Evolutionary conservation across 2,329 filamentous ascomycete species (phyloP).

Genomic region (Huntiella savannae): DNA sequence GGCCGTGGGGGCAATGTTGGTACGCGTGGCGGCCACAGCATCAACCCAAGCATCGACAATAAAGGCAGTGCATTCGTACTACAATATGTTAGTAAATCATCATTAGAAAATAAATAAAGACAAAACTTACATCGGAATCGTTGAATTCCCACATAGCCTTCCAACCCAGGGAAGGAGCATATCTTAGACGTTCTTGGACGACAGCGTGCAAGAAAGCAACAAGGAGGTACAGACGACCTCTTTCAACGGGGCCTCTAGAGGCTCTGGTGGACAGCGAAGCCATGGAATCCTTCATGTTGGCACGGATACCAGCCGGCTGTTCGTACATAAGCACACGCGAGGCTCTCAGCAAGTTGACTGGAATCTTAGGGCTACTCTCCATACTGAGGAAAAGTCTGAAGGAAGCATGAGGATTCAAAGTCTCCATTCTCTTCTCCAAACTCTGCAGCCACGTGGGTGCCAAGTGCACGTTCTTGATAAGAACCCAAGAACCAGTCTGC

Average conservation of each 20-base stretch:
- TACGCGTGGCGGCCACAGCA: conserved; percentile 59
- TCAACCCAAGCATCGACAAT: conserved; percentile 95
- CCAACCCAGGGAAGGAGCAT: conserved; percentile 87
- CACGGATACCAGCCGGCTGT: conserved; percentile 85
- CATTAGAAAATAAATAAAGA: background rate
- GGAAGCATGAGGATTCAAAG: conserved; percentile 78
- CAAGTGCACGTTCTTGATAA: conserved; percentile 97
- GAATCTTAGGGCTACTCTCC: conserved; percentile 93
- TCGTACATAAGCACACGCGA: conserved; percentile 95
- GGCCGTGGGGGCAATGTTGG: conserved; percentile 82
- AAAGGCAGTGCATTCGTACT: conserved; percentile 89
- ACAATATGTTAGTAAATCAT: conserved; percentile 19
- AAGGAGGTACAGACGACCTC: conserved; percentile 72
- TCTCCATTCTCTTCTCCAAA: conserved; percentile 88
- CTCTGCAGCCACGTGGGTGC: conserved; percentile 93
- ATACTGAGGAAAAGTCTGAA: conserved; percentile 95
- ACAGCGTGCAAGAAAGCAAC: conserved; percentile 92
- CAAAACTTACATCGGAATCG: conserved; percentile 74
- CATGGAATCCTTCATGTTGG: conserved; percentile 97
- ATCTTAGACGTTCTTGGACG: conserved; percentile 82
- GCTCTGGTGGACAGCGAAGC: conserved; percentile 60
- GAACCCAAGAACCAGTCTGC: conserved; percentile 81
- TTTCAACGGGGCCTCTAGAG: conserved; percentile 71
- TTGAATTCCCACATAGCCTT: conserved; percentile 99
- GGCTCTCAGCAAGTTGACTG: conserved; percentile 82